Evolutionary conservation across 106 monocot species (phyloP).

Genomic region (Cymbidium sinense): DNA sequence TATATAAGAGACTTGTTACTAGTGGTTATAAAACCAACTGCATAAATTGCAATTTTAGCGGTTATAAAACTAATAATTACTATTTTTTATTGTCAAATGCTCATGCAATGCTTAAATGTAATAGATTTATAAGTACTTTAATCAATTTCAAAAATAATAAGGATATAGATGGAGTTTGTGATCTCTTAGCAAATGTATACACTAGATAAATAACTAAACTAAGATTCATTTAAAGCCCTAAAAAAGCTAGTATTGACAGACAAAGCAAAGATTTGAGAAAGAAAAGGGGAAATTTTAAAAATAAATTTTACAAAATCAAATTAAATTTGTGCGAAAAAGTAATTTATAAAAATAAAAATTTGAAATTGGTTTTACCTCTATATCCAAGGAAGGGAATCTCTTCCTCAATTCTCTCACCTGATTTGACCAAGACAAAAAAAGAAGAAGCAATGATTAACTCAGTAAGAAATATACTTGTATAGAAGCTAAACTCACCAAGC

Average conservation of each 20-base stretch:
- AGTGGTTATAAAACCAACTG: too few species aligned
- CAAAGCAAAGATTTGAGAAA: neutral
- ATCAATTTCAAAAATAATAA: neutral
- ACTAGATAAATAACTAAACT: too few species aligned
- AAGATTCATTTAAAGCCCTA: neutral
- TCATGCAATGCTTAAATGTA: too few species aligned
- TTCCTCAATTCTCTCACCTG: slow-evolving; percentile 74
- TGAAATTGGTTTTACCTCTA: slow-evolving; percentile 58
- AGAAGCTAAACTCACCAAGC: neutral
- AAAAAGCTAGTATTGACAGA: neutral
- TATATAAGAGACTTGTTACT: too few species aligned
- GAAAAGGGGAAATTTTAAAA: neutral
- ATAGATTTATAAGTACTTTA: neutral
- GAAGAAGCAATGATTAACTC: slow-evolving; percentile 7
- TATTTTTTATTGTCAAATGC: too few species aligned
- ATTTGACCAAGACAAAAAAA: neutral
- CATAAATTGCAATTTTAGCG: too few species aligned
- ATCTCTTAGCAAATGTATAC: too few species aligned
- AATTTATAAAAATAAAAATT: neutral
- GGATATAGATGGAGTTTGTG: too few species aligned
- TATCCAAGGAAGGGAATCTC: slow-evolving; percentile 77
- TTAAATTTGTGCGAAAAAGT: neutral
- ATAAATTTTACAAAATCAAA: neutral
- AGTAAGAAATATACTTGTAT: neutral
- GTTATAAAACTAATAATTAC: too few species aligned